These are phyloP conservation scores for Infundibulicybe gibba DNA, from an alignment of 768 basidiomycete genomes.

Conservation along the genomic window DNA sequence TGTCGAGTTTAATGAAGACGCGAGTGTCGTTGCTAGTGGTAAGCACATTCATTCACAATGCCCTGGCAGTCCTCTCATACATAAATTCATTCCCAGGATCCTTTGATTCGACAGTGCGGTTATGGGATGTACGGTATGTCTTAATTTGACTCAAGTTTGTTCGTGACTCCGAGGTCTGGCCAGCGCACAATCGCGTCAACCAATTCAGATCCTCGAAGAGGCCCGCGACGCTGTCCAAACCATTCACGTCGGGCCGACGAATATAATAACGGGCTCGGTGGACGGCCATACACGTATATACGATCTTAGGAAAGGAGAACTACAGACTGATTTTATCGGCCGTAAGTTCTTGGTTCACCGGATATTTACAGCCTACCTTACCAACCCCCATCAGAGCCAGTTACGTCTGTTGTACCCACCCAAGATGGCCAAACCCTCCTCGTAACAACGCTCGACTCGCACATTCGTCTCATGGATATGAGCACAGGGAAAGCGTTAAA, in stretches of 20 bases:
- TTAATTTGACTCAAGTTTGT: neutral
- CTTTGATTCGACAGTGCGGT: conserved; percentile 84
- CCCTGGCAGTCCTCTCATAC: neutral
- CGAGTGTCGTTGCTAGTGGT: conserved; percentile 88
- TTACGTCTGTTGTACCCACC: conserved; percentile 79
- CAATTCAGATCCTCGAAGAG: conserved; percentile 90
- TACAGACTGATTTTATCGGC: conserved; percentile 87
- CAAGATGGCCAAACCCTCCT: conserved; percentile 79
- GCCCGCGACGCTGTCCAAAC: conserved; percentile 85
- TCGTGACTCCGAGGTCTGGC: neutral
- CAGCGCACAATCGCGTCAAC: conserved; percentile 73
- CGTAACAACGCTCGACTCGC: conserved; percentile 80
- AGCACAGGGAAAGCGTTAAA: conserved; percentile 81
- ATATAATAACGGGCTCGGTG: conserved; percentile 79
- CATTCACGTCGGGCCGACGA: conserved; percentile 61
- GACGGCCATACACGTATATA: conserved; percentile 93
- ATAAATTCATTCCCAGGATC: conserved; percentile 60
- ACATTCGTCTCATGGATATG: conserved; percentile 83
- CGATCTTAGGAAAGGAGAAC: conserved; percentile 90
- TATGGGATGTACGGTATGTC: conserved; percentile 88
- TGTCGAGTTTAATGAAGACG: conserved; percentile 88
- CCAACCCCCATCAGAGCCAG: conserved; percentile 56
- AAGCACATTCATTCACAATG: conserved; percentile 3
- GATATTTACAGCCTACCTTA: conserved; percentile 5
- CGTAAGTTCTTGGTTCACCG: conserved; percentile 43